Conservation (phyloP, 495 filamentous ascomycete genomes). For the Tuber magnatum region DNA sequence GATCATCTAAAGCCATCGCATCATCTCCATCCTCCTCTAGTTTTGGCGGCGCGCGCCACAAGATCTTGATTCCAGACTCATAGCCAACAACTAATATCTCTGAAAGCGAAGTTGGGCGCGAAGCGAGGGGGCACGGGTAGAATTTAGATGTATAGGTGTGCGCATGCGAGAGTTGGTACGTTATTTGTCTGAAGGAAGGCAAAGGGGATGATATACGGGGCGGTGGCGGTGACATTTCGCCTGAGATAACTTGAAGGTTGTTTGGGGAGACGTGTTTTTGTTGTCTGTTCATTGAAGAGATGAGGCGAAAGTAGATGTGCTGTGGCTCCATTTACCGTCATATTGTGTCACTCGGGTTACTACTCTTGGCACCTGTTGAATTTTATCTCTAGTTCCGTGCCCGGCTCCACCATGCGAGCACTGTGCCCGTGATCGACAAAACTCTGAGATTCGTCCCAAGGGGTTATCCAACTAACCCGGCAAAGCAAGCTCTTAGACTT, state of each 20-base stretch:
- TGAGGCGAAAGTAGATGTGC: background rate
- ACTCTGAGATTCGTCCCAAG: background rate
- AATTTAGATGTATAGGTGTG: constrained; percentile 29
- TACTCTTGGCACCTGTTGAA: background rate
- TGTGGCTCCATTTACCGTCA: background rate
- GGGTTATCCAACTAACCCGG: background rate
- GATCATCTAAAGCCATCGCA: constrained; percentile 52
- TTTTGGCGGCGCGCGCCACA: constrained; percentile 35
- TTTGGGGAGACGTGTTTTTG: background rate
- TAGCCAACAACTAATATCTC: constrained; percentile 30
- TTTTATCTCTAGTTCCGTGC: background rate
- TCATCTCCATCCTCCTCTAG: constrained; percentile 44
- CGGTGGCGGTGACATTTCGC: constrained; percentile 17
- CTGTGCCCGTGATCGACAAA: background rate
- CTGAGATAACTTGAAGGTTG: background rate
- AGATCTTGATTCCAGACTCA: constrained; percentile 29
- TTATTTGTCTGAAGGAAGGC: constrained; percentile 23
- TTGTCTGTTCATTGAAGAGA: background rate
- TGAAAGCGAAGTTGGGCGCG: constrained; percentile 26
- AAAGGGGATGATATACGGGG: constrained; percentile 12
- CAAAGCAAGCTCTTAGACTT: too few relatives aligned
- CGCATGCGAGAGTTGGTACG: constrained; percentile 29
- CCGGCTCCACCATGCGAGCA: background rate
- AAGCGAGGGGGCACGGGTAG: constrained; percentile 29
- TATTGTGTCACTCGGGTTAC: background rate